phyloP scores from a whole-genome alignment of 306 rosid species.

The Casuarina glauca region DNA sequence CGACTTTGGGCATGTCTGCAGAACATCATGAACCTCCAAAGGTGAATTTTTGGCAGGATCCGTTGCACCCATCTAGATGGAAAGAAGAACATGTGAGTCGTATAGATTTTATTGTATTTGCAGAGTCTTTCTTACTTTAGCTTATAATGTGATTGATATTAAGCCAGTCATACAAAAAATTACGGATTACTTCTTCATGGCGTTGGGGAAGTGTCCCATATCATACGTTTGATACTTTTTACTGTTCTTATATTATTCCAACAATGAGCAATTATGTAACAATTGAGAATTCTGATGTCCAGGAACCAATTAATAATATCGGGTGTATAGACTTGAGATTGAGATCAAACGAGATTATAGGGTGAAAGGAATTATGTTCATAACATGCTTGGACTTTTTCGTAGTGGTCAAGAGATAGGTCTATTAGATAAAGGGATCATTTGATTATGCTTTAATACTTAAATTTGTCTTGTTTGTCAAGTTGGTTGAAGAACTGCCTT shows the following conservation, averaged over 20 bases:
- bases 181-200: background rate
- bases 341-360: background rate
- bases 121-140: background rate
- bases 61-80: slow-evolving; percentile 66
- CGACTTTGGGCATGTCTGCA: slow-evolving; percentile 30
- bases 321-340: background rate
- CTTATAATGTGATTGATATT: background rate
- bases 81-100: slow-evolving; percentile 63
- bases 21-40: slow-evolving; percentile 64
- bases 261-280: background rate
- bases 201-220: background rate
- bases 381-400: background rate
- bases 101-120: background rate
- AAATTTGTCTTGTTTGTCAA: background rate
- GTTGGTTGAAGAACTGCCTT: background rate
- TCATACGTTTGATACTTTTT: background rate
- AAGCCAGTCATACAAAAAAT: background rate
- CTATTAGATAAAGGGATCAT: background rate
- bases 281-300: background rate
- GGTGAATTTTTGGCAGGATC: slow-evolving; percentile 74
- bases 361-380: background rate
- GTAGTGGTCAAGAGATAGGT: background rate
- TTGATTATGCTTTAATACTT: background rate
- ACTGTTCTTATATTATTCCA: no score
- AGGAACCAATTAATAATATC: background rate